Evolutionary conservation across 768 basidiomycete genomes (phyloP), one percentile per base, ranked within the genome.

Genomic region (Termitomyces sp.): DNA sequence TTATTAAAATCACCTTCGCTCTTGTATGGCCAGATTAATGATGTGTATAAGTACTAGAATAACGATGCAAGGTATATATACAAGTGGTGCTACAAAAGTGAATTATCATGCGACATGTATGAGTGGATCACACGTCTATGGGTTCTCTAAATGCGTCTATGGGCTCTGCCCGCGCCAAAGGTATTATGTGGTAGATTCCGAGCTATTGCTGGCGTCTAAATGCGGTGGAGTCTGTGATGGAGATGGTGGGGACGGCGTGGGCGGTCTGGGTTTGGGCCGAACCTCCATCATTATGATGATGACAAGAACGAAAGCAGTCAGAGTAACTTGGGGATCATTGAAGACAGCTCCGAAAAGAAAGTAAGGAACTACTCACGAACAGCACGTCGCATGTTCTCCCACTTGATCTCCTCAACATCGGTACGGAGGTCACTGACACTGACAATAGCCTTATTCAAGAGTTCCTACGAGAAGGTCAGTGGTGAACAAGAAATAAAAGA

Each of bases 371-470:
- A 83, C 86, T 72, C 66, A 90, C 91, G 77, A 57, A 94, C 91
- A 58, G 90, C 87, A 60, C 86, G 85, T 55, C 91, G 86, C 86
- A 93, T 92, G 63, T 92, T 94, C 66, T 92, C 84, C 92, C 93
- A 94, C 69, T 88, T 91, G 36, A 89, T 87, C 67, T 92, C 91
- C 71, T 94, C 92, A 58, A 93, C 88, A 55, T 82, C 84, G 1
- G 92, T 90, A 15, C 91, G 84, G 49, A 93, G 79, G 67, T 94
- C 92, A 61, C 91, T 90, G 51, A 93, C 75, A 53, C 75, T 81
- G 53, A 94, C 84, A 55, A 92, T 80, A 28, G 87, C 81, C 67
- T 88, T 89, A 71, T 91, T 92, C 62, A 91, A 74, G 20, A 93
- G 71, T 71, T 89, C 89, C 92, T 93, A 66, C 16, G 59, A 58